Evolutionary conservation across 352 stramenopile species (phyloP).

Genomic region (Thraustotheca clavata): DNA sequence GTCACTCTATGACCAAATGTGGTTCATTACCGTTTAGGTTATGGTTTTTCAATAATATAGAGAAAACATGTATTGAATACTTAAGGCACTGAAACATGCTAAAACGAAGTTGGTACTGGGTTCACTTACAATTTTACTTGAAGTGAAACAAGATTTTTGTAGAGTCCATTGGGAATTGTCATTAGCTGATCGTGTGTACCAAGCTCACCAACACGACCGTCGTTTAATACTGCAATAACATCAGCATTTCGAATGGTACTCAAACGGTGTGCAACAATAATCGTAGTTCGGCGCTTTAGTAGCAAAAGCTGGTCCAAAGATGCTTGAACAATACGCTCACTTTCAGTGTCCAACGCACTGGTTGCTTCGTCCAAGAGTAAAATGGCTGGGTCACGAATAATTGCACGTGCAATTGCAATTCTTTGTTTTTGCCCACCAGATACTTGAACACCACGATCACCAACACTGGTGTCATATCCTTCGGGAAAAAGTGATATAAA

Average conservation of each 20-base stretch:
- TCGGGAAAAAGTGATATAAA: slow-evolving; percentile 85
- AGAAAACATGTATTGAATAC: too few relatives aligned
- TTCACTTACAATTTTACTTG: too few relatives aligned
- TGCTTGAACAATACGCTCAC: slow-evolving; percentile 26
- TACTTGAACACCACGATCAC: slow-evolving; percentile 55
- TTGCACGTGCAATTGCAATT: slow-evolving; percentile 78
- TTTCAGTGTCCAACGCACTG: slow-evolving; percentile 42
- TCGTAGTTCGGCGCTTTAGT: slow-evolving; percentile 23
- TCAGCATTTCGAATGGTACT: slow-evolving; percentile 19
- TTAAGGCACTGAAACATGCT: too few relatives aligned
- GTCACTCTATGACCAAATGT: too few relatives aligned
- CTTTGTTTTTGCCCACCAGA: slow-evolving; percentile 90
- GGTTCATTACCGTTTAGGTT: too few relatives aligned
- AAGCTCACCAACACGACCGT: slow-evolving; percentile 16
- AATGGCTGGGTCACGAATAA: slow-evolving; percentile 64
- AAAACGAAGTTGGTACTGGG: too few relatives aligned
- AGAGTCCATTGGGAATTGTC: background rate
- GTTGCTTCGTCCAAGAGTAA: slow-evolving; percentile 82
- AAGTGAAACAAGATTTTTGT: slow-evolving; percentile 14
- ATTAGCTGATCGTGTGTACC: slow-evolving; percentile 22
- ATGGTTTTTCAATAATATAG: too few relatives aligned
- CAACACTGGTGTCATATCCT: slow-evolving; percentile 75
- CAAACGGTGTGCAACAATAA: slow-evolving; percentile 20
- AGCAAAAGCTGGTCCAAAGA: slow-evolving; percentile 7
- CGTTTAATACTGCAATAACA: slow-evolving; percentile 16